Conservation (phyloP, 2,329 filamentous ascomycete species). For the Phyllosticta paracitricarpa region DNA sequence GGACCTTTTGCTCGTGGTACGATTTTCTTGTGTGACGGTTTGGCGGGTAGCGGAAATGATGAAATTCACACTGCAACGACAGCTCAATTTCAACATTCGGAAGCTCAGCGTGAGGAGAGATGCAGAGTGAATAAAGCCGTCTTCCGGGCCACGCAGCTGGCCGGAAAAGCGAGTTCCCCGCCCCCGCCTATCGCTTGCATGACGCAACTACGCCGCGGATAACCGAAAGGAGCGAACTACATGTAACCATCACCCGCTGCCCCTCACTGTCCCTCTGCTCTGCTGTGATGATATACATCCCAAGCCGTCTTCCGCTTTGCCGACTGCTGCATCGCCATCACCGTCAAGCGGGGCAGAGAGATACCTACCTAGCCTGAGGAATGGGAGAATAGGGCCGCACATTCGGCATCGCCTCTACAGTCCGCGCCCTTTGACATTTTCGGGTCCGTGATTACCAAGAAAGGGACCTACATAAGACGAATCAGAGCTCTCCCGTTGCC, state of each 20-base stretch:
- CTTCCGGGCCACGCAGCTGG: neutral
- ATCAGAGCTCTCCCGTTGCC: neutral
- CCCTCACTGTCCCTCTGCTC: neutral
- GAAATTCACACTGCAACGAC: neutral
- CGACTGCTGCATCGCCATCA: neutral
- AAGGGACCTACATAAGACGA: neutral
- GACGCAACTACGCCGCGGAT: neutral
- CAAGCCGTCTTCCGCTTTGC: neutral
- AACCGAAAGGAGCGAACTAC: neutral
- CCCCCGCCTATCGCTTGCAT: neutral
- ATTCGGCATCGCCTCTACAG: neutral
- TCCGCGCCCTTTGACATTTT: neutral
- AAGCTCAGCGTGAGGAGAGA: neutral
- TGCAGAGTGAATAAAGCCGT: neutral
- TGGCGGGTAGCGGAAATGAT: neutral
- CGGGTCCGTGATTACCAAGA: neutral
- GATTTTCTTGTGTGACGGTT: neutral
- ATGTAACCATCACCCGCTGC: neutral
- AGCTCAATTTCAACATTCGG: neutral
- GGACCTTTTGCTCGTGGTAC: neutral
- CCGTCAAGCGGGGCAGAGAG: neutral
- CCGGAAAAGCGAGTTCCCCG: neutral
- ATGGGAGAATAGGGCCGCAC: neutral
- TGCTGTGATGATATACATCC: neutral
- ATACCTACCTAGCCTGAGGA: neutral